These are phyloP conservation scores for Euphorbia peplus DNA, from an alignment of 345 rosid genomes.

Conservation along the genomic window DNA sequence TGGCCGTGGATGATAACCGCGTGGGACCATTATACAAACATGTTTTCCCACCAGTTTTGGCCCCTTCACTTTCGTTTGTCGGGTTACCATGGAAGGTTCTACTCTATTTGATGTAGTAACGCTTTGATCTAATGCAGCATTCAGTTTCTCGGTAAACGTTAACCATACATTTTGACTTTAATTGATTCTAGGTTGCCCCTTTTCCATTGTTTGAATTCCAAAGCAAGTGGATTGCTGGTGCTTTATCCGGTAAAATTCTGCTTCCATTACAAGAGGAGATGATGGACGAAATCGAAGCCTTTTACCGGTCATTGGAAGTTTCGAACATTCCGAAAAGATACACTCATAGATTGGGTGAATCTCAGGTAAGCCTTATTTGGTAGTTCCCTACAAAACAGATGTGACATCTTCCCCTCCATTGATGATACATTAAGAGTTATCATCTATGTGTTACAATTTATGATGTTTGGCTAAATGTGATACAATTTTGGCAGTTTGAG, in stretches of 20 bases:
- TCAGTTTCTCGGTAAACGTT: background rate
- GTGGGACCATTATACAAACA: slow-evolving; percentile 28
- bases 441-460: too few species aligned
- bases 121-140: too few species aligned
- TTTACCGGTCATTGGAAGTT: slow-evolving; percentile 14
- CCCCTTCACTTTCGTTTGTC: slow-evolving; percentile 27
- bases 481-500: slow-evolving; percentile 39
- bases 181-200: background rate
- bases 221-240: slow-evolving; percentile 30
- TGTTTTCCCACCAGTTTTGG: slow-evolving; percentile 24
- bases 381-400: too few species aligned
- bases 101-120: background rate
- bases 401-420: too few species aligned
- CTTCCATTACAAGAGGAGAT: slow-evolving; percentile 21
- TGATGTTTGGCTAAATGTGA: background rate
- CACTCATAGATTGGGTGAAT: slow-evolving; percentile 2
- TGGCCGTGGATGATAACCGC: slow-evolving; percentile 23
- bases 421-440: too few species aligned
- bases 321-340: slow-evolving; percentile 18
- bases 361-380: slow-evolving; percentile 4
- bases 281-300: slow-evolving; percentile 19
- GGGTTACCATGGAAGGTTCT: slow-evolving; percentile 13
- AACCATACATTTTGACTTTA: background rate
- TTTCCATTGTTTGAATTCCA: slow-evolving; percentile 15
- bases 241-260: slow-evolving; percentile 18